Conservation (phyloP, 2,329 filamentous ascomycete species). For the Conoideocrella luteorostrata region DNA sequence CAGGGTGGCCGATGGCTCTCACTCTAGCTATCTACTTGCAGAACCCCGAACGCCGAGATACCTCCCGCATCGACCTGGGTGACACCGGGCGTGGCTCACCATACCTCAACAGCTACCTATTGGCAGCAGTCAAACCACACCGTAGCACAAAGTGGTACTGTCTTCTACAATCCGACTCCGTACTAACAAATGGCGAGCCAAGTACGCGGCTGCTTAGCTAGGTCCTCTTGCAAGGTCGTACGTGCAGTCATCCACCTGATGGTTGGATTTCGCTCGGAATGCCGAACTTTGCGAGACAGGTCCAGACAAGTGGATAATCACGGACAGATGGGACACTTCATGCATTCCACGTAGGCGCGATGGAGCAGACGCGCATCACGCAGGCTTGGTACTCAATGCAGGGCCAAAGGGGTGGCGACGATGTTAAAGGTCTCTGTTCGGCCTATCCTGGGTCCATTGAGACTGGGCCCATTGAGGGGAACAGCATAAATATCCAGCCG, state of each 20-base stretch:
- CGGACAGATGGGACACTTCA: no score
- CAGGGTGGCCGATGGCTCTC: no score
- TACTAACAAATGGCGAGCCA: no score
- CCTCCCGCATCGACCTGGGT: no score
- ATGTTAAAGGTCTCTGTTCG: neutral
- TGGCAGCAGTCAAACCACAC: no score
- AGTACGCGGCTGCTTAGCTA: no score
- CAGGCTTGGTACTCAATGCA: neutral
- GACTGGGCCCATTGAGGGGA: no score
- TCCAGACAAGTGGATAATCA: constrained; percentile 3
- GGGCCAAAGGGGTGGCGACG: neutral
- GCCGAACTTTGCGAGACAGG: constrained; percentile 11
- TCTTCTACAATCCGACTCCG: no score
- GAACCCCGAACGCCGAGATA: constrained; percentile 16
- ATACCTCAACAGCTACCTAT: no score
- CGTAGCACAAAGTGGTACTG: no score
- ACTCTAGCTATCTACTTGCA: neutral
- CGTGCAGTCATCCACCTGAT: neutral
- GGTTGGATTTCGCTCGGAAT: neutral
- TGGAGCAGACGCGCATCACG: neutral
- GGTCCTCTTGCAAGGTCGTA: neutral
- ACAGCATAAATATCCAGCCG: constrained; percentile 6
- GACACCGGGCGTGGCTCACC: no score
- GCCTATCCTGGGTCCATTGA: neutral
- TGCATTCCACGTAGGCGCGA: neutral